These are phyloP conservation scores for Vicia faba DNA, from an alignment of 306 rosid species.

Conservation along the genomic window DNA sequence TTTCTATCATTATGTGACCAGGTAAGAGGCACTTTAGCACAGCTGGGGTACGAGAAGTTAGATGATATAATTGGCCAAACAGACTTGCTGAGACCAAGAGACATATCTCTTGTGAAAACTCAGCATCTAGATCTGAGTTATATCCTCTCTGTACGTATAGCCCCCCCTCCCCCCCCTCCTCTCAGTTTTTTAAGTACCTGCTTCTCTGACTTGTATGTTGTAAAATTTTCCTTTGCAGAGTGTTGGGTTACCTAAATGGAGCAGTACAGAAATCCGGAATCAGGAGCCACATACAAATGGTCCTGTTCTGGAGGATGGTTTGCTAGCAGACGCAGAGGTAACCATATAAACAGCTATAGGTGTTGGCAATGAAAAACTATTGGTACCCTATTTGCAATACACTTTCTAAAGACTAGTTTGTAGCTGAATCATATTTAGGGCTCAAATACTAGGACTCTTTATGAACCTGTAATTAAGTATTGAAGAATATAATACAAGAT, in stretches of 20 bases:
- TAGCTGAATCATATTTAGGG: constrained; percentile 28
- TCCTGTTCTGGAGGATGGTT: constrained; percentile 82
- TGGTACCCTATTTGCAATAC: not conserved
- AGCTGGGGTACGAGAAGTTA: constrained; percentile 89
- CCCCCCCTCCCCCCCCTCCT: not conserved
- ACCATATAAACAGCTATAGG: constrained; percentile 32
- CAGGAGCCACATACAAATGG: constrained; percentile 94
- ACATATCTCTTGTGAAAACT: constrained; percentile 87
- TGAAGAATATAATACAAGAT: constrained; percentile 13
- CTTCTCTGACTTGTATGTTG: constrained; percentile 33
- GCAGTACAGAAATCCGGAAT: constrained; percentile 82
- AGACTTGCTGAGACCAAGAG: constrained; percentile 76
- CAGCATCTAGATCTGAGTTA: constrained; percentile 85
- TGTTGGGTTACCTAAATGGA: constrained; percentile 84
- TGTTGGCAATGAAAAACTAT: constrained; percentile 15
- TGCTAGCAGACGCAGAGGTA: constrained; percentile 93
- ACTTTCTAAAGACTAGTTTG: constrained; percentile 25
- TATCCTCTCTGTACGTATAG: constrained; percentile 70
- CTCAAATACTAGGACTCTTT: constrained; percentile 7
- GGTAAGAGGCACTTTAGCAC: constrained; percentile 97
- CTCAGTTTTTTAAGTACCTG: constrained; percentile 14
- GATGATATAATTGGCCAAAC: constrained; percentile 92
- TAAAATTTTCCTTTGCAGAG: constrained; percentile 54
- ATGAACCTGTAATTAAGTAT: constrained; percentile 4
- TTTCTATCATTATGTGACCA: constrained; percentile 39